Percentiles rank a stretch among this genome's conserved stretches.
Evolutionary conservation across 179 eudicot genomes (phyloP).

Genomic region (Dionaea muscipula): DNA sequence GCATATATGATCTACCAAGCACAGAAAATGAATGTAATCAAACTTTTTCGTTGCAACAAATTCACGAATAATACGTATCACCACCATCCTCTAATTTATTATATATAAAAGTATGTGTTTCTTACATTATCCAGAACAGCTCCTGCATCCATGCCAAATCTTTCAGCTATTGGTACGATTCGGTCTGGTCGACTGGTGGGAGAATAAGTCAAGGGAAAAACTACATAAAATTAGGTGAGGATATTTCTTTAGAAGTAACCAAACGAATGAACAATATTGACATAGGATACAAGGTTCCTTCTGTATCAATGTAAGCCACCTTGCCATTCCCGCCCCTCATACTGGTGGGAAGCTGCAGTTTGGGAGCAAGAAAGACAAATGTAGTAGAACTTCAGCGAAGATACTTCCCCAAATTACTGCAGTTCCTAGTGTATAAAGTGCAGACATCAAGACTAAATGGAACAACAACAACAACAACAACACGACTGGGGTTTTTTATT

Average conservation of each 20-base stretch:
- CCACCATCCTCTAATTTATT: background rate
- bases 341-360: constrained; percentile 73
- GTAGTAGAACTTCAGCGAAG: background rate
- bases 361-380: background rate
- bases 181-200: constrained; percentile 82
- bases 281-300: constrained; percentile 96
- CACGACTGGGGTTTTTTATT: too few species aligned
- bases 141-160: constrained; percentile 95
- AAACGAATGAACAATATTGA: constrained; percentile 2
- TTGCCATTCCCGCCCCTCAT: constrained; percentile 93
- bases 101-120: background rate
- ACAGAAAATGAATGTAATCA: background rate
- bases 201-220: constrained; percentile 24
- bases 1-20: constrained; percentile 72
- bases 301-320: constrained; percentile 94
- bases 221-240: background rate
- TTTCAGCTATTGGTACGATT: constrained; percentile 90
- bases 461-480: too few species aligned
- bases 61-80: background rate
- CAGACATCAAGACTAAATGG: too few species aligned
- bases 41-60: background rate
- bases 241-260: background rate
- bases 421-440: too few species aligned
- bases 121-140: constrained; percentile 93
- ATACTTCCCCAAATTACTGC: too few species aligned